Evolutionary conservation across 2,329 filamentous ascomycete species (phyloP), one percentile per base, ranked within the genome.

Genomic region (Fusarium miscanthi): DNA sequence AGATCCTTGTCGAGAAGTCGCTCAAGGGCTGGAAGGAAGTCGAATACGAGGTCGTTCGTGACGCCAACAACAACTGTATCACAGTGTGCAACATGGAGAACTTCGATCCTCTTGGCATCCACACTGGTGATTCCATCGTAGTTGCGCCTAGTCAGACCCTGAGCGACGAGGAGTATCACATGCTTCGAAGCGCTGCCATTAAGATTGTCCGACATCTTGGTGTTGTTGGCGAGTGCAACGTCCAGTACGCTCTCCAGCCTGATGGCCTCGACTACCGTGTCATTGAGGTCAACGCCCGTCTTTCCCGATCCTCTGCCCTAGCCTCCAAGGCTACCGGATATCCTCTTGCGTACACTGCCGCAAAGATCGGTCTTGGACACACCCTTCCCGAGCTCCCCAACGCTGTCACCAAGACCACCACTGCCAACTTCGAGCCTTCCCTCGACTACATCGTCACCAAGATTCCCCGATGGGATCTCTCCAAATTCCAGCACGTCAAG

Each of bases 11-110:
- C 66, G 96, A 99, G 87, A 98, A 98, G 85, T 97, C 94, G 58
- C 90, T 99, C 77, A 98, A 98, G 88, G 96, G 96, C 82, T 99
- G 96, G 96, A 99, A 99, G 85, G 96, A 99, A 84, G 92, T 98
- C 56, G 96, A 99, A 84, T 99, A 98, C 80, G 96, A 98, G 84
- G 96, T 98, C 64, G 96, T 98, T 71, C 93, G 96, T 78, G 96
- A 99, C 83, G 95, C 94, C 59, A 92, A 93, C 82, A 97, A 98
- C 88, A 99, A 99, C 89, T 98, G 96, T 82, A 98, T 98, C 79
- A 98, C 95, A 7, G 95, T 98, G 77, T 98, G 95, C 88, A 98
- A 83, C 78, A 84, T 84, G 82, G 82, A 84, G 75, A 98, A 98
- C 88, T 98, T 98, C 78, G 96, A 98, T 80, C 96, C 96, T 74